Evolutionary conservation across 2,329 filamentous ascomycete species (phyloP).

Genomic region (Aspergillus fructus): DNA sequence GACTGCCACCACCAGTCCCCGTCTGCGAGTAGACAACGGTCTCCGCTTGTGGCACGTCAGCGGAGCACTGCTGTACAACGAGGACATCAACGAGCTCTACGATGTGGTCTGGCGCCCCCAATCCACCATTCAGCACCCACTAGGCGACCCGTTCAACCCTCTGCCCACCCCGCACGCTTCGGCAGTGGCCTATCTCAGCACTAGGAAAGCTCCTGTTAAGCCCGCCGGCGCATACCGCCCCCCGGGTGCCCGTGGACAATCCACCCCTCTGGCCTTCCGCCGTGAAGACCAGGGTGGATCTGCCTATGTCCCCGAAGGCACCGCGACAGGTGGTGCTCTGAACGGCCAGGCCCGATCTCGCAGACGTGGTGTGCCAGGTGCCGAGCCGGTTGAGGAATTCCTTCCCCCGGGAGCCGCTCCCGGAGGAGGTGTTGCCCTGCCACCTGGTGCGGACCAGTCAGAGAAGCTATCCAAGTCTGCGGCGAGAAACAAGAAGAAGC

Average conservation of each 20-base stretch:
- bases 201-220: constrained; percentile 91
- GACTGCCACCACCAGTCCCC: constrained; percentile 95
- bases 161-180: constrained; percentile 79
- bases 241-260: constrained; percentile 83
- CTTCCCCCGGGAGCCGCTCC: constrained; percentile 68
- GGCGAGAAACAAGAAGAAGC: constrained; percentile 98
- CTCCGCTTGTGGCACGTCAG: constrained; percentile 92
- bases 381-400: constrained; percentile 67
- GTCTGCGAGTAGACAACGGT: constrained; percentile 93
- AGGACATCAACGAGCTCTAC: constrained; percentile 93
- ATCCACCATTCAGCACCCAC: constrained; percentile 57
- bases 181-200: constrained; percentile 76
- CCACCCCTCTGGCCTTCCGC: constrained; percentile 92
- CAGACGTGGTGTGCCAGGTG: constrained; percentile 81
- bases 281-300: constrained; percentile 95
- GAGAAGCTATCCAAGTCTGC: constrained; percentile 79
- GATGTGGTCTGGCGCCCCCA: constrained; percentile 85
- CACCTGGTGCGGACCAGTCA: constrained; percentile 59
- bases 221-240: constrained; percentile 96
- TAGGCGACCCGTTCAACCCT: constrained; percentile 70
- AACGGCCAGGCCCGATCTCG: constrained; percentile 78
- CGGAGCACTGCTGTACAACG: constrained; percentile 87
- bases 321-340: constrained; percentile 55
- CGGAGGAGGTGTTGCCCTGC: constrained; percentile 64
- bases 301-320: constrained; percentile 79